phyloP scores from a whole-genome alignment of 23 red algal species.

The Agarophyton chilense region DNA sequence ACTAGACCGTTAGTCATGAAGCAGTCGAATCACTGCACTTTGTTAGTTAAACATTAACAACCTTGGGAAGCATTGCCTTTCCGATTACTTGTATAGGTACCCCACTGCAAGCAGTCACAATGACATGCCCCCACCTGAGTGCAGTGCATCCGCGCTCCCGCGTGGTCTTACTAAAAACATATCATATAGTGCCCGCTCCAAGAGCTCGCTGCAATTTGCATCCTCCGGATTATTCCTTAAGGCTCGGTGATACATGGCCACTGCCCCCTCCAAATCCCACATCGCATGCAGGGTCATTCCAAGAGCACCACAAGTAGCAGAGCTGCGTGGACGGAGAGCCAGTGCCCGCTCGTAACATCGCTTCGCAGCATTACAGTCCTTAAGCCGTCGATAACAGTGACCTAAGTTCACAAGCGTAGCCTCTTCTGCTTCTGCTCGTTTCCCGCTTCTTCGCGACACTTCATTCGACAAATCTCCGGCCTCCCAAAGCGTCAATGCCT shows the following conservation, averaged over 20 bases:
- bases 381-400: slow-evolving; percentile 59
- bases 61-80: background rate
- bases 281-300: slow-evolving; percentile 73
- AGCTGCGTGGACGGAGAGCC: slow-evolving; percentile 42
- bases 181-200: slow-evolving; percentile 62
- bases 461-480: slow-evolving; percentile 23
- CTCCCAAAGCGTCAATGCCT: slow-evolving; percentile 67
- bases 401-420: slow-evolving; percentile 62
- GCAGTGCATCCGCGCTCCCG: background rate
- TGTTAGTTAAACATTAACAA: background rate
- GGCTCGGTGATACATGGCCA: slow-evolving; percentile 70
- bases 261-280: slow-evolving; percentile 34
- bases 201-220: slow-evolving; percentile 32
- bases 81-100: background rate
- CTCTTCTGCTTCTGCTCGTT: slow-evolving; percentile 71
- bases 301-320: slow-evolving; percentile 47
- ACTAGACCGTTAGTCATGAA: background rate
- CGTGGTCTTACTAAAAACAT: slow-evolving; percentile 23
- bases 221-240: slow-evolving; percentile 57
- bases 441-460: slow-evolving; percentile 15
- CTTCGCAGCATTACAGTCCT: slow-evolving; percentile 39
- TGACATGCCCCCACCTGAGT: background rate
- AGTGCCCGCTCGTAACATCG: slow-evolving; percentile 58
- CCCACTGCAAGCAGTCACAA: background rate
- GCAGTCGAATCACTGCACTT: background rate